Evolutionary conservation across 768 basidiomycete genomes (phyloP).

Genomic region (Rhizopogon sp.): DNA sequence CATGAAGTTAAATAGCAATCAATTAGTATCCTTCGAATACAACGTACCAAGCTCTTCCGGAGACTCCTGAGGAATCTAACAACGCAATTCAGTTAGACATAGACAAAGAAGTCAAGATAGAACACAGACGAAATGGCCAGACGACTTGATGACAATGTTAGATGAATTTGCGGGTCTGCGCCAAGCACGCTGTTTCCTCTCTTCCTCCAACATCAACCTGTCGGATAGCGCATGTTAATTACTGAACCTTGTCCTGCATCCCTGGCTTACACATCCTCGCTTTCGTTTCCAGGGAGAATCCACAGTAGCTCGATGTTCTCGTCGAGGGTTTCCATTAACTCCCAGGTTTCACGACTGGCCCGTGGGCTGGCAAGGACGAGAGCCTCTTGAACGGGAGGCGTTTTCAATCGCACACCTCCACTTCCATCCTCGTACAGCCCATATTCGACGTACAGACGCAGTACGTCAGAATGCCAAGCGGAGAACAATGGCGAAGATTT

Average conservation of each 20-base stretch:
- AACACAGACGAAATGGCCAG: constrained; percentile 22
- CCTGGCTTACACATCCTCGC: constrained; percentile 4
- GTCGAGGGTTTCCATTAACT: constrained; percentile 20
- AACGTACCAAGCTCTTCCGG: constrained; percentile 24
- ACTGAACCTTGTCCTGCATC: neutral
- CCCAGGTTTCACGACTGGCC: constrained; percentile 21
- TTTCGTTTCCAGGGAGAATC: constrained; percentile 17
- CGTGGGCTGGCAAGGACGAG: constrained; percentile 48
- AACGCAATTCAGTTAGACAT: neutral
- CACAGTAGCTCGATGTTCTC: constrained; percentile 22
- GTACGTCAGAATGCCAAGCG: constrained; percentile 61
- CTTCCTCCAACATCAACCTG: constrained; percentile 10
- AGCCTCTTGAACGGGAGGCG: constrained; percentile 60
- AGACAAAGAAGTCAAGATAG: neutral
- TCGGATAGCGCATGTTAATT: neutral
- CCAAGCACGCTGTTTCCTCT: constrained; percentile 19
- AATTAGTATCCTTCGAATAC: neutral
- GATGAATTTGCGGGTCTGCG: constrained; percentile 23
- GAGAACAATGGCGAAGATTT: constrained; percentile 57
- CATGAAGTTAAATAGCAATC: neutral
- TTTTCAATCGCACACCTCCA: constrained; percentile 55
- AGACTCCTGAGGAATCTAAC: constrained; percentile 24
- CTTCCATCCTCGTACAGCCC: constrained; percentile 35
- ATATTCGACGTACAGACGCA: constrained; percentile 58
- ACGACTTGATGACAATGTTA: constrained; percentile 21